These are phyloP conservation scores for Plasmodium malariae DNA, from an alignment of 169 alveolate genomes.

Conservation along the genomic window DNA sequence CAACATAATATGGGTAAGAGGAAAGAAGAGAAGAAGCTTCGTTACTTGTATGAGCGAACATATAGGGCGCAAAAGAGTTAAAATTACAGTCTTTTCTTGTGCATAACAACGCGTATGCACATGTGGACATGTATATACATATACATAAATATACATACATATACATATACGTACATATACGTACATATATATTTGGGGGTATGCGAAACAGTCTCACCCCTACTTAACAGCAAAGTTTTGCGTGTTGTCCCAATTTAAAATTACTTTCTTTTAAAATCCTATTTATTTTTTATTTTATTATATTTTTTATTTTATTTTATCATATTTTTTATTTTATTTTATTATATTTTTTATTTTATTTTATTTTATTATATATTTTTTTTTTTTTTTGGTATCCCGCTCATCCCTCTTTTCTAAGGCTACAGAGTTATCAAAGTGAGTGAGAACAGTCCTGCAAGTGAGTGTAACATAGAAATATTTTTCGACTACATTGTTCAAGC, in stretches of 20 bases:
- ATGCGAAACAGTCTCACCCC: neutral
- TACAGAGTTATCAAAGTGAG: conserved; percentile 47
- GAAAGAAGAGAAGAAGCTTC: neutral
- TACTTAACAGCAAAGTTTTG: neutral
- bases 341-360: too few species aligned
- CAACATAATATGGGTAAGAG: conserved; percentile 13
- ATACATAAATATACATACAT: neutral
- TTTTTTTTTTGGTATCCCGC: too few species aligned
- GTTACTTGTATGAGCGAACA: neutral
- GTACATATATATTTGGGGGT: neutral
- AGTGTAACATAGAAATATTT: conserved; percentile 82
- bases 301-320: too few species aligned
- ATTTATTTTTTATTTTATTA: too few species aligned
- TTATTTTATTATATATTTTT: too few species aligned
- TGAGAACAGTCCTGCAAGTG: conserved; percentile 34
- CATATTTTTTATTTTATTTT: too few species aligned
- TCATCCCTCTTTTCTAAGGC: conserved; percentile 36
- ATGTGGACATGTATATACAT: too few species aligned
- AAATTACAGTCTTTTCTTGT: neutral
- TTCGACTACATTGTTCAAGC: conserved; percentile 85
- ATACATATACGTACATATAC: neutral
- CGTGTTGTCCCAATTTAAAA: too few species aligned
- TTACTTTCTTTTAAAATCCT: too few species aligned
- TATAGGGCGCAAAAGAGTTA: neutral
- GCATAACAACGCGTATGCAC: too few species aligned